Evolutionary conservation across 208 protist genomes (phyloP), one percentile per base, ranked within the genome.

Genomic region (Polymyxa betae): DNA sequence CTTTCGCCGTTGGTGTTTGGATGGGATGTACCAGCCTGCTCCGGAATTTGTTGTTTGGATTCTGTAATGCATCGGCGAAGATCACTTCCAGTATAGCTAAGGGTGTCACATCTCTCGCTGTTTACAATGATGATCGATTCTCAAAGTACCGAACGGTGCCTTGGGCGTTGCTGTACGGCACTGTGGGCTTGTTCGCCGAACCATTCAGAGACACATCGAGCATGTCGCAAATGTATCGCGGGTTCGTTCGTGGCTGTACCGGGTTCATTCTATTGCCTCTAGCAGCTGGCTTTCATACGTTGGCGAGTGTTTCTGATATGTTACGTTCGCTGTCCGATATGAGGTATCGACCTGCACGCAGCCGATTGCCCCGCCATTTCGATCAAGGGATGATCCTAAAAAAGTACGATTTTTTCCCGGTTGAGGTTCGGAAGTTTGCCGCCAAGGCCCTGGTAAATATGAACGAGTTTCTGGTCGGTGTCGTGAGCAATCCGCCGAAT

Each of bases 231-330:
- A 5, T 82, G 16, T 35, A 45, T 82, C 72, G 72, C 40, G 72
- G 16, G 12, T 38, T n/a, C 5, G 5, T 5, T 82, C 72, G 72
- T 20, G 72, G 72, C 16, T 5, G 5, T 12, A 40, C 72, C n/a
- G 72, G 72, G 16, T 5, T 82, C 12, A 35, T 82, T 43, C 40
- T 82, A n/a, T 43, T 82, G n/a, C 72, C 72, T 35, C 72, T 82
- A 20, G 72, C 40, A 38, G 72, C 72, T 5, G n/a, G 16, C 5
- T 35, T 43, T 35, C n/a, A 35, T 5, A 82, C 72, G 35, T 82
- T 35, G n/a, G 5, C 72, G n/a, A n/a, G 10, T 5, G 72, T 35
- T 5, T 35, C 72, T 20, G 72, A 43, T 5, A 43, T 20, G 35
- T 5, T 82, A 12, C n/a, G 72, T 5, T 5, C 35, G 16, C n/a